Evolutionary conservation across 1,139 yeast genomes (phyloP).

Genomic region (Sugiyamaella pinicola): DNA sequence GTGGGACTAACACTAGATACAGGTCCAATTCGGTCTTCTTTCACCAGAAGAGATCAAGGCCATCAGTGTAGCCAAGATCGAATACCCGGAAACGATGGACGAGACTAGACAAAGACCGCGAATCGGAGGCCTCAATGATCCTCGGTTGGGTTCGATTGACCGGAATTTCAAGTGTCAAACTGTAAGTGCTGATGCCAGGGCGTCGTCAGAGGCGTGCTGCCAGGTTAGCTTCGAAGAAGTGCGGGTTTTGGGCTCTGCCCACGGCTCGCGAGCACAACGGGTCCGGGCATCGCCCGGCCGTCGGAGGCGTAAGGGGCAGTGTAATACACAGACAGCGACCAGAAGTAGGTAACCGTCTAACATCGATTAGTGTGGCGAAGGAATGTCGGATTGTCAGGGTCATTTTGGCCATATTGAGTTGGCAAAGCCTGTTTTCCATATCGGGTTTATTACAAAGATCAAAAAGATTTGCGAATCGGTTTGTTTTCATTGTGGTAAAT

Average conservation of each 20-base stretch:
- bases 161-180: constrained; percentile 97
- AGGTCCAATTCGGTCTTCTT: constrained; percentile 94
- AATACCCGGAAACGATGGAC: constrained; percentile 98
- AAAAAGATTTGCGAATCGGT: constrained; percentile 95
- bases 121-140: constrained; percentile 96
- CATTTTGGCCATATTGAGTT: constrained; percentile 98
- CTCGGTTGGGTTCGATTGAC: constrained; percentile 95
- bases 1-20: constrained; percentile 25
- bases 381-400: constrained; percentile 99
- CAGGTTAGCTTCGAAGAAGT: no score
- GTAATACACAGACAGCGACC: background rate
- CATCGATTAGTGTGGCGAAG: constrained; percentile 76
- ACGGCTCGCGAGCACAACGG: background rate
- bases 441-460: constrained; percentile 87
- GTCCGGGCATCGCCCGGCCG: constrained; percentile 10
- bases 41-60: constrained; percentile 98
- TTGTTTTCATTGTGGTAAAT: constrained; percentile 98
- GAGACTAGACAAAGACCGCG: constrained; percentile 93
- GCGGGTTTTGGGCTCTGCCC: no score
- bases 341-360: no score
- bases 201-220: no score
- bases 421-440: constrained; percentile 97
- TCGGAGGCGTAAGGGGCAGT: background rate
- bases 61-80: constrained; percentile 94
- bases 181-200: constrained; percentile 30